Percentiles rank a stretch among this genome's conserved stretches.
Conservation (phyloP, 768 basidiomycete species). For the Sistotremastrum niveocremeum region DNA sequence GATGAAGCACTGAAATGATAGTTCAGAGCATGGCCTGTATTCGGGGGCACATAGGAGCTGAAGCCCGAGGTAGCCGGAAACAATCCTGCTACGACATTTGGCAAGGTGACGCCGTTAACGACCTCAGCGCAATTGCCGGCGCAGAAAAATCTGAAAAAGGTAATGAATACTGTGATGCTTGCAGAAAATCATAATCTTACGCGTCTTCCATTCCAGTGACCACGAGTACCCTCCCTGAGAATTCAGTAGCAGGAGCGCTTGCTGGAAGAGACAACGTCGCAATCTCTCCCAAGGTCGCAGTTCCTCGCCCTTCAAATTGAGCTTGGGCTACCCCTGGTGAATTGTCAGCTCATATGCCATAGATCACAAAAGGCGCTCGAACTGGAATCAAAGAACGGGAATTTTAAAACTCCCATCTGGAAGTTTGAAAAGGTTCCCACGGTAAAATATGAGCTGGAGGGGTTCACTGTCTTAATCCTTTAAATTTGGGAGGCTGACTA, state of each 20-base stretch:
- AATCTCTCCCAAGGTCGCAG: slow-evolving; percentile 12
- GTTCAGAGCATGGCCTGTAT: too few relatives aligned
- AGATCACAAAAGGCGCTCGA: background rate
- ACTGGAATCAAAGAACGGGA: slow-evolving; percentile 12
- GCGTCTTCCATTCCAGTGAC: slow-evolving; percentile 8
- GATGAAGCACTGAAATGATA: too few relatives aligned
- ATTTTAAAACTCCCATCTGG: slow-evolving; percentile 11
- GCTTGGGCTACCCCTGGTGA: too few relatives aligned
- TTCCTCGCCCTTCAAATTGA: background rate
- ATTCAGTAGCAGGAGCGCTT: slow-evolving; percentile 4
- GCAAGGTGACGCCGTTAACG: too few relatives aligned
- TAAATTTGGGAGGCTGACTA: slow-evolving; percentile 6
- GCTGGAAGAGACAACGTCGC: slow-evolving; percentile 5
- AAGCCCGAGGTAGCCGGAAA: too few relatives aligned
- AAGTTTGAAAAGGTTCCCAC: slow-evolving; percentile 8
- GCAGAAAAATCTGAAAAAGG: too few relatives aligned
- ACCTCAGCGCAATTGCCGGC: too few relatives aligned
- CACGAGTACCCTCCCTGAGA: slow-evolving; percentile 12
- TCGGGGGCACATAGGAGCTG: too few relatives aligned
- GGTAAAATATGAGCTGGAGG: slow-evolving; percentile 8
- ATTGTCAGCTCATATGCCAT: slow-evolving; percentile 4
- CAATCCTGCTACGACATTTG: too few relatives aligned
- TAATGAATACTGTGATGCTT: too few relatives aligned
- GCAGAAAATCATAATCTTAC: too few relatives aligned
- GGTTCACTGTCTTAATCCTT: background rate